Evolutionary conservation across 148 eudicot genomes (phyloP).

Genomic region (Spergularia marina): DNA sequence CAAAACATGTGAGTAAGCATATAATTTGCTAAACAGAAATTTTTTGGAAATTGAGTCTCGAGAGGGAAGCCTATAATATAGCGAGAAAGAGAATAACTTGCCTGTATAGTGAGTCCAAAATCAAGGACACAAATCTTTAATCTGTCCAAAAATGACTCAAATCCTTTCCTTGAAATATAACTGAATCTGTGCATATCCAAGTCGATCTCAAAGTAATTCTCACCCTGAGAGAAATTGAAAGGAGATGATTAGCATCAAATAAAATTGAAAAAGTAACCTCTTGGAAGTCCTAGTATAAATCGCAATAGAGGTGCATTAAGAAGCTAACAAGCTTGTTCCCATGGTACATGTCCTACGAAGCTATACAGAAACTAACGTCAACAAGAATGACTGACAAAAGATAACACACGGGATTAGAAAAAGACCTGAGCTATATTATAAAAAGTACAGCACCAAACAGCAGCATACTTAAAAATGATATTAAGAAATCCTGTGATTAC

Average conservation of each 20-base stretch:
- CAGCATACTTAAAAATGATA: not conserved
- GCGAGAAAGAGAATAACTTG: slow-evolving; percentile 26
- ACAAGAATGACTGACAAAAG: not conserved
- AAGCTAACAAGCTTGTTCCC: not conserved
- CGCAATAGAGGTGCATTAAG: not conserved
- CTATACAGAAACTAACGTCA: not conserved
- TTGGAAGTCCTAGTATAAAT: not conserved
- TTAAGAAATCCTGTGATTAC: not conserved
- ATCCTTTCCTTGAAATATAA: slow-evolving; percentile 93
- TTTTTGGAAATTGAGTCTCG: too few species aligned
- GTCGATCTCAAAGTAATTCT: slow-evolving; percentile 91
- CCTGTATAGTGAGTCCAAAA: slow-evolving; percentile 96
- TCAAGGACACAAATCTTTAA: slow-evolving; percentile 71
- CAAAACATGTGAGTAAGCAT: not conserved
- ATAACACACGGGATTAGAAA: not conserved
- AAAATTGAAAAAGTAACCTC: not conserved
- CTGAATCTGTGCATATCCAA: slow-evolving; percentile 95
- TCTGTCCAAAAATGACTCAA: slow-evolving; percentile 72
- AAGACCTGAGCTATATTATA: not conserved
- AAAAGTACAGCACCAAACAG: not conserved
- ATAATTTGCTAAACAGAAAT: not conserved
- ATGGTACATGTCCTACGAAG: not conserved
- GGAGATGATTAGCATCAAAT: slow-evolving; percentile 4
- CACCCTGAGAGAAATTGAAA: slow-evolving; percentile 57
- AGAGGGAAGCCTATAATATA: too few species aligned